A percentile compares a stretch with the other conserved stretches of the same genome.
Evolutionary conservation across 2,329 filamentous ascomycete genomes (phyloP).

Genomic region (Diaporthe sp.): DNA sequence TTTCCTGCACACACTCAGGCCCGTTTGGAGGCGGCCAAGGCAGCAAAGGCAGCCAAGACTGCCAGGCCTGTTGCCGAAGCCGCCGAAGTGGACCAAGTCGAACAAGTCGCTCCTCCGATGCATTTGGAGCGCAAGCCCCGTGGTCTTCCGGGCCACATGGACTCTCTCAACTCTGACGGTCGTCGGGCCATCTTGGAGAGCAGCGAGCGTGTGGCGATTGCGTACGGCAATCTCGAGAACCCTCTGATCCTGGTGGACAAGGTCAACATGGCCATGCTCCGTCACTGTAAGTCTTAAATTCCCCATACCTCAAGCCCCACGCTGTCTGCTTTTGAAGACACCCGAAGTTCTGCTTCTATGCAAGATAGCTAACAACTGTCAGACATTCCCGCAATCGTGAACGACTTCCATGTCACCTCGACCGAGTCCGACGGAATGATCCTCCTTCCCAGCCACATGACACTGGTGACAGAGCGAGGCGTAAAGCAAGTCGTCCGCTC

Average conservation of each 20-base stretch:
- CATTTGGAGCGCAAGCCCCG: background rate
- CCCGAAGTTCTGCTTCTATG: background rate
- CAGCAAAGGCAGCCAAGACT: background rate
- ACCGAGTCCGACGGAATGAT: background rate
- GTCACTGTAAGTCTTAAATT: background rate
- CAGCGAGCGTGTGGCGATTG: background rate
- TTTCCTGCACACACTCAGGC: background rate
- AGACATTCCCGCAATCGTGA: background rate
- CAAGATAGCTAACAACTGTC: background rate
- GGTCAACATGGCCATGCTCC: background rate
- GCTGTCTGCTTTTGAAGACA: rapidly evolving
- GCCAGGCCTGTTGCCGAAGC: background rate
- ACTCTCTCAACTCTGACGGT: background rate
- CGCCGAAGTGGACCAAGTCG: no score
- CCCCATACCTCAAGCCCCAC: background rate
- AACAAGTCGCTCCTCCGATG: no score
- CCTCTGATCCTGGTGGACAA: background rate
- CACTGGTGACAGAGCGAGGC: background rate
- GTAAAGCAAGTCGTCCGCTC: background rate
- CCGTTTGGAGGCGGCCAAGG: background rate
- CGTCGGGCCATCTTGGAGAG: background rate
- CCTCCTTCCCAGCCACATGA: background rate
- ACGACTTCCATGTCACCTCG: background rate
- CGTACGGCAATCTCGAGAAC: background rate
- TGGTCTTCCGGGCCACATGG: background rate